Conservation (phyloP, 371 early-diverging fungal species). For the Circinella umbellata region DNA sequence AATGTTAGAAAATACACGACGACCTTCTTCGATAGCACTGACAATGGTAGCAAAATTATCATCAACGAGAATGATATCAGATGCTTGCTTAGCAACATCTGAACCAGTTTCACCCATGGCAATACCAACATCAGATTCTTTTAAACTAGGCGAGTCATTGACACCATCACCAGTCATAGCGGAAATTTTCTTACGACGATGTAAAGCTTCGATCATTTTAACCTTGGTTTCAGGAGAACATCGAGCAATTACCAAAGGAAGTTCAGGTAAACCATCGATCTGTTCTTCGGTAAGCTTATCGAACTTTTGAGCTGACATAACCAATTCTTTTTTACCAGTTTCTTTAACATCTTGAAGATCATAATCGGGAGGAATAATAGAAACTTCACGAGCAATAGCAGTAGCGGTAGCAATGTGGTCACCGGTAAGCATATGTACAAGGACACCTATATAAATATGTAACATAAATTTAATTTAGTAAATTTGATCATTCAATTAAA, state of each 20-base stretch:
- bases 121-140: slow-evolving; percentile 90
- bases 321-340: slow-evolving; percentile 47
- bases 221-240: slow-evolving; percentile 97
- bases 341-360: slow-evolving; percentile 17
- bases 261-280: slow-evolving; percentile 73
- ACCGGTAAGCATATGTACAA: slow-evolving; percentile 92
- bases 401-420: slow-evolving; percentile 90
- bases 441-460: slow-evolving; percentile 58
- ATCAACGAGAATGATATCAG: slow-evolving; percentile 89
- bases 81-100: slow-evolving; percentile 91
- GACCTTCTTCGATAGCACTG: slow-evolving; percentile 81
- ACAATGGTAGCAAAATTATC: slow-evolving; percentile 91
- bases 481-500: no score
- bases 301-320: slow-evolving; percentile 86
- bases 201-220: slow-evolving; percentile 94
- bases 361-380: slow-evolving; percentile 71
- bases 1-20: slow-evolving; percentile 91
- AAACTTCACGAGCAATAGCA: slow-evolving; percentile 90
- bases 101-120: slow-evolving; percentile 93
- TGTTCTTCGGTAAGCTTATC: slow-evolving; percentile 86
- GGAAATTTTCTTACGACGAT: slow-evolving; percentile 73
- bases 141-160: slow-evolving; percentile 92
- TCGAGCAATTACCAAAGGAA: slow-evolving; percentile 93
- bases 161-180: slow-evolving; percentile 94
- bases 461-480: not conserved